Conservation (phyloP, 495 filamentous ascomycete genomes). For the Podospora sp. region DNA sequence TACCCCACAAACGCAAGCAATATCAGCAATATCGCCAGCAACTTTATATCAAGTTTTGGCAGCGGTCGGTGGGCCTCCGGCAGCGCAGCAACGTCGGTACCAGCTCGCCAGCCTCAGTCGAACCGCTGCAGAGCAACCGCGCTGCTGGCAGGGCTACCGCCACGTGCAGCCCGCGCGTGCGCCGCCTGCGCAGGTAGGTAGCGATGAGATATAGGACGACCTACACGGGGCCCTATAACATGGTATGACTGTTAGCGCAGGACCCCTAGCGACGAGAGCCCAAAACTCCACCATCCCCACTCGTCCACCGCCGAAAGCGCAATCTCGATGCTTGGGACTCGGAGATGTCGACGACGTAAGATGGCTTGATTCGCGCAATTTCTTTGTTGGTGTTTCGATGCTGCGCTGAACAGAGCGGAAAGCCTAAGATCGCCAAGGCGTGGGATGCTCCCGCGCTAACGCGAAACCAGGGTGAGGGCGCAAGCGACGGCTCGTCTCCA, state of each 20-base stretch:
- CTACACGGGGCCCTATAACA: background rate
- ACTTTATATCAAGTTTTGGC: conserved; percentile 26
- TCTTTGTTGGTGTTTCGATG: background rate
- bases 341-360: background rate
- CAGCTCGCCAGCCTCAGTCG: background rate
- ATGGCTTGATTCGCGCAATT: background rate
- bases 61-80: conserved; percentile 30
- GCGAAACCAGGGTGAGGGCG: background rate
- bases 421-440: background rate
- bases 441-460: background rate
- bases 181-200: background rate
- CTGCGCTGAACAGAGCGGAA: background rate
- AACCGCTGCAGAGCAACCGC: background rate
- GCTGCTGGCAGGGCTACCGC: conserved; percentile 20
- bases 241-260: background rate
- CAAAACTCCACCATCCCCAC: background rate
- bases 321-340: background rate
- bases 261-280: background rate
- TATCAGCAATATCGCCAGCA: conserved; percentile 30
- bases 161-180: conserved; percentile 28
- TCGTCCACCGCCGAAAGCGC: background rate
- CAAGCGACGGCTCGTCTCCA: conserved; percentile 9
- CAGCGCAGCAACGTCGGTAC: conserved; percentile 11
- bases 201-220: conserved; percentile 17
- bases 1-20: conserved; percentile 47